Conservation (phyloP, 371 early-diverging fungal genomes). For the Syncephalastrum racemosum region DNA sequence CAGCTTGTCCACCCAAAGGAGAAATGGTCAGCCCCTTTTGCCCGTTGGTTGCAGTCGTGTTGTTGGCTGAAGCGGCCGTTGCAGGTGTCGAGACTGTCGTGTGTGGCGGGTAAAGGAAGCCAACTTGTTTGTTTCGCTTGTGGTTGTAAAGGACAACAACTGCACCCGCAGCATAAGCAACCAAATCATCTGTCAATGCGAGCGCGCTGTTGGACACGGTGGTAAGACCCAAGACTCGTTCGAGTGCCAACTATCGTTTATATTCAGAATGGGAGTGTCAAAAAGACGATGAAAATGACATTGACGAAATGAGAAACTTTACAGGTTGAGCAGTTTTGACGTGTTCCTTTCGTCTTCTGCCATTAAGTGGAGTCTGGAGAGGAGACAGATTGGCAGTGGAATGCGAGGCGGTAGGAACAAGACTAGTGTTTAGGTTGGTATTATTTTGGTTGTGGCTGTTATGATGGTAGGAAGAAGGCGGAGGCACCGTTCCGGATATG, state of each 20-base stretch:
- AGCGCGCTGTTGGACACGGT: slow-evolving; percentile 57
- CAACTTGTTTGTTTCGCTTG: slow-evolving; percentile 66
- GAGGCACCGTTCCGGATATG: slow-evolving; percentile 47
- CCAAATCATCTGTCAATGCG: slow-evolving; percentile 59
- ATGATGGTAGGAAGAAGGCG: slow-evolving; percentile 23
- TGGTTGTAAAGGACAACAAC: slow-evolving; percentile 74
- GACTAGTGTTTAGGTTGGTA: slow-evolving; percentile 11
- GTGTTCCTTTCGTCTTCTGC: slow-evolving; percentile 25
- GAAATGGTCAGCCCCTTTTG: slow-evolving; percentile 10
- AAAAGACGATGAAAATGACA: not conserved
- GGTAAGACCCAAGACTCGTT: slow-evolving; percentile 65
- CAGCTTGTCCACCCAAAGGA: not conserved
- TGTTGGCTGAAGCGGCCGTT: slow-evolving; percentile 4
- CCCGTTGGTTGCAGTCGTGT: not conserved
- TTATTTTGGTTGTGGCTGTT: slow-evolving; percentile 18
- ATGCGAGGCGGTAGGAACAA: slow-evolving; percentile 8
- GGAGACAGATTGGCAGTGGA: not conserved
- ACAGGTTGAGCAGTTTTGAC: not conserved
- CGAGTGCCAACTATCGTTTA: slow-evolving; percentile 56
- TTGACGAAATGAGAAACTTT: not conserved
- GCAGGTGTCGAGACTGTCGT: not conserved
- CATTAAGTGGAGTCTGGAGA: no score
- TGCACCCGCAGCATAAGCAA: slow-evolving; percentile 79
- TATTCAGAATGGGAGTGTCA: slow-evolving; percentile 5
- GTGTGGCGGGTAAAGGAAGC: slow-evolving; percentile 54